Conservation (phyloP, 495 filamentous ascomycete genomes). For the Podospora didyma region DNA sequence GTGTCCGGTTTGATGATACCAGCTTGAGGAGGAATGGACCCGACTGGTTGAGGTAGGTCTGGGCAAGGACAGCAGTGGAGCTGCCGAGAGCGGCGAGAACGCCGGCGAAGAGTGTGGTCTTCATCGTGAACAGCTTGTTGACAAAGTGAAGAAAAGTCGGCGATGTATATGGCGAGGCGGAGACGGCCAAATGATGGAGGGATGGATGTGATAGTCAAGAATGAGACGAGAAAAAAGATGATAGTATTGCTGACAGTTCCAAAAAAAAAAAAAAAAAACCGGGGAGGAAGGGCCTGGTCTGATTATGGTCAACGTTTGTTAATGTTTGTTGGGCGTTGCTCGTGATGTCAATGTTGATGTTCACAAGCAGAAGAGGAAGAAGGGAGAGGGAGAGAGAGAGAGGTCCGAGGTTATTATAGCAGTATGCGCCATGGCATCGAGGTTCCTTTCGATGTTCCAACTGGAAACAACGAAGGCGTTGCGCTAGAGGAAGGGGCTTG, state of each 20-base stretch:
- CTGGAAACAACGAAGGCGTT: too few relatives aligned
- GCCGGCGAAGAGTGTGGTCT: constrained; percentile 9
- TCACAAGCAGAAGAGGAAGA: too few relatives aligned
- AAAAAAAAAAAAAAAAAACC: neutral
- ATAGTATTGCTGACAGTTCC: neutral
- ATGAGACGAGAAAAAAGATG: neutral
- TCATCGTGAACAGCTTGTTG: constrained; percentile 11
- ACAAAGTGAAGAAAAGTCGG: neutral
- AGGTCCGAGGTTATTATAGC: too few relatives aligned
- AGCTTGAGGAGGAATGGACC: constrained; percentile 41
- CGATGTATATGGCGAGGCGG: neutral
- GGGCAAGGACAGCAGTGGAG: constrained; percentile 29
- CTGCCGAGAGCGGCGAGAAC: constrained; percentile 13
- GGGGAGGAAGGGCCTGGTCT: neutral
- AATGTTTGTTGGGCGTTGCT: constrained; percentile 3
- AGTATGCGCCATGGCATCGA: too few relatives aligned
- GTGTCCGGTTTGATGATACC: constrained; percentile 23
- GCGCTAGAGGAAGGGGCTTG: too few relatives aligned
- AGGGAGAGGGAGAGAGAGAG: too few relatives aligned
- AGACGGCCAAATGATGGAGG: neutral
- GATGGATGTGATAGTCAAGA: neutral
- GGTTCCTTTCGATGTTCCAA: too few relatives aligned
- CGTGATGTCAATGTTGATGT: neutral
- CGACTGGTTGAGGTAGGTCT: constrained; percentile 30
- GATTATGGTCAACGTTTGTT: neutral